These are phyloP conservation scores for Trichoderma brevicompactum DNA, from an alignment of 2,329 filamentous ascomycete genomes.

Conservation along the genomic window DNA sequence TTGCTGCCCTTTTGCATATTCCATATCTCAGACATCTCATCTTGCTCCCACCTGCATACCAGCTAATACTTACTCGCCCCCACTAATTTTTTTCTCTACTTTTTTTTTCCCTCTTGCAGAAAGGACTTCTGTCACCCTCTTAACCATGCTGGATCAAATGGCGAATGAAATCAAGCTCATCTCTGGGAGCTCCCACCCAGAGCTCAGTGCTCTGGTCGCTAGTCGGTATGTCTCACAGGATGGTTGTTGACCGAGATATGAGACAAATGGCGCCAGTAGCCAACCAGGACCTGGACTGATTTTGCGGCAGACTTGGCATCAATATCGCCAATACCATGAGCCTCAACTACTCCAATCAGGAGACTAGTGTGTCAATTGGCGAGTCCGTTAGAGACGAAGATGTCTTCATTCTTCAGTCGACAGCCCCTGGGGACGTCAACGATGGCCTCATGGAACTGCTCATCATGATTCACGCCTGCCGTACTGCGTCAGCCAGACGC, in stretches of 20 bases:
- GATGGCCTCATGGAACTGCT: conserved; percentile 97
- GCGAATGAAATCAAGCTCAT: conserved; percentile 59
- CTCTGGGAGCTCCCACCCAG: conserved; percentile 54
- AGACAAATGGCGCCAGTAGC: neutral
- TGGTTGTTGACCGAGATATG: neutral
- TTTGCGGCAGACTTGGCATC: conserved; percentile 66
- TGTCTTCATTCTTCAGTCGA: conserved; percentile 97
- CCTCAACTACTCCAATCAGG: conserved; percentile 84
- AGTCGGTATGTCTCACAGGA: conserved; percentile 44
- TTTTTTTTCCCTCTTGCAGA: conserved; percentile 29
- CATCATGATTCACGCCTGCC: conserved; percentile 96
- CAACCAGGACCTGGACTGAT: conserved; percentile 31
- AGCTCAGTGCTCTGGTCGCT: conserved; percentile 52
- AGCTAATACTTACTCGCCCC: conserved; percentile 10
- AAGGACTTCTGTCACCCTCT: conserved; percentile 34
- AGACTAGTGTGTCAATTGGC: conserved; percentile 89
- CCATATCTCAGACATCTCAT: neutral
- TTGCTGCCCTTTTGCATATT: neutral
- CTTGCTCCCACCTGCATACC: conserved; percentile 14
- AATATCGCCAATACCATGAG: conserved; percentile 79
- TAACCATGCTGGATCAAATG: conserved; percentile 50
- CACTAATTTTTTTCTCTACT: conserved; percentile 16
- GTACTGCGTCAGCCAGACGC: conserved; percentile 70
- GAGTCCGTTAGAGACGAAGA: conserved; percentile 97
- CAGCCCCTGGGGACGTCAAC: conserved; percentile 94